Conservation (phyloP, 805 yeast genomes). For the Vanderwaltozyma yarrowii region DNA sequence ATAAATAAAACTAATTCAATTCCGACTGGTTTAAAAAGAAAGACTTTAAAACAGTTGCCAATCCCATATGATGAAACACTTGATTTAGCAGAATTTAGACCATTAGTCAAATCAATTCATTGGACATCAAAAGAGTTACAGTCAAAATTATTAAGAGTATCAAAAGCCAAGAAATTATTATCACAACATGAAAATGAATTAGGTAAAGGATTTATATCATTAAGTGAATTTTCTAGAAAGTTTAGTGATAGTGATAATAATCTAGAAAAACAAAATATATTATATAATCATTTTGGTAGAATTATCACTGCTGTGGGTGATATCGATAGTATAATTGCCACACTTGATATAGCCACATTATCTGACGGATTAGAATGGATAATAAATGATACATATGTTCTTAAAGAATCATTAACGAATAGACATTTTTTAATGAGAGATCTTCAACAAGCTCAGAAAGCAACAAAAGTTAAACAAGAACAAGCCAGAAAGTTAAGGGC, state of each 20-base stretch:
- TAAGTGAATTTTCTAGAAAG: slow-evolving; percentile 19
- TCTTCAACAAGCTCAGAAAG: slow-evolving; percentile 64
- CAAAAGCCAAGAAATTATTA: slow-evolving; percentile 35
- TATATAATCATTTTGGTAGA: slow-evolving; percentile 74
- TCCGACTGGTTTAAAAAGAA: slow-evolving; percentile 67
- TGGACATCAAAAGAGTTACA: slow-evolving; percentile 41
- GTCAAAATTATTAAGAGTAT: slow-evolving; percentile 47
- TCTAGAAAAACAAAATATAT: slow-evolving; percentile 5
- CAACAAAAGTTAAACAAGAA: slow-evolving; percentile 58
- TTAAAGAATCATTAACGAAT: slow-evolving; percentile 88
- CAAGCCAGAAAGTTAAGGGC: slow-evolving; percentile 62
- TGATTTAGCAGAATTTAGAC: slow-evolving; percentile 78
- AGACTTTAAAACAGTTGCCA: slow-evolving; percentile 82
- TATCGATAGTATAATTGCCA: slow-evolving; percentile 57
- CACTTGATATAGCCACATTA: slow-evolving; percentile 60
- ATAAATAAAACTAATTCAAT: slow-evolving; percentile 35
- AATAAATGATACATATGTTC: slow-evolving; percentile 67
- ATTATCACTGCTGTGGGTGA: slow-evolving; percentile 66
- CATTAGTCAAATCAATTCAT: slow-evolving; percentile 70
- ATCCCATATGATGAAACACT: slow-evolving; percentile 84
- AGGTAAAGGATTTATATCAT: slow-evolving; percentile 28
- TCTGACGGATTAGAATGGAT: slow-evolving; percentile 65
- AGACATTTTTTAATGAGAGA: slow-evolving; percentile 91
- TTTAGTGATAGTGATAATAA: neutral
- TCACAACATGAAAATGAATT: slow-evolving; percentile 49